Base-by-base conservation (phyloP, 148 eudicot genomes). In the Persicaria tinctoria region DNA sequence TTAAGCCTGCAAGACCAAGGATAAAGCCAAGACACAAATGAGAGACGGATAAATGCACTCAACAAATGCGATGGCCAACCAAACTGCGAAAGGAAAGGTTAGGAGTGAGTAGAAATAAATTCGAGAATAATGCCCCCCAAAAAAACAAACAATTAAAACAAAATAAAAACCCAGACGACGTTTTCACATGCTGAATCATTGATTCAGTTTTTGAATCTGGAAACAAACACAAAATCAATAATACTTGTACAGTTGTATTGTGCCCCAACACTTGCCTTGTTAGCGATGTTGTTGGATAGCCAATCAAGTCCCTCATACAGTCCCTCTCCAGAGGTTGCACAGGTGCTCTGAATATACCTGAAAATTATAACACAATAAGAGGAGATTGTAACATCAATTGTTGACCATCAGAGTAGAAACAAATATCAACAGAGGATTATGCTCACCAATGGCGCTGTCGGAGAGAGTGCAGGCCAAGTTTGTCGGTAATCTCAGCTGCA, bases 1-100 rank as follows among this genome's bases (percentile, higher is more conserved):
- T 68, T 68, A 84, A 74, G 80, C 86, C 86, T 84, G 86, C 82
- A 79, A 79, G 1, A 50, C 73, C 79, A 46, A 3, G 10, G 27
- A 46, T 45, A 51, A 17, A 51, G 72, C 59, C 20, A 17, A 46
- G 72, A 38, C 51, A 50, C 48, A 16, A 49, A 47, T 13, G 9
- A 23, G 44, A 12, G 17, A 23, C 23, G 53, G 53, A 10, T 46
- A 69, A 69, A 46, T 46, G 53, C 23, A 70, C 68, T 27, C 32
- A 1, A 27, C 32, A 57, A 27, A 54, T 18, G 45, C 68, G 32
- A 71, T 8, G 41, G 54, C 55, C 48, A 47, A 6, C 23, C 13
- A 18, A 47, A 13, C 74, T 5, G 14, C 45, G 5, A 45, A 55
- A 46, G 4, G 72, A 18, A 20, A 45, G 41, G 41, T 32, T 32